phyloP scores from a whole-genome alignment of 176 grass and related monocot genomes.

The Carex kokanica region DNA sequence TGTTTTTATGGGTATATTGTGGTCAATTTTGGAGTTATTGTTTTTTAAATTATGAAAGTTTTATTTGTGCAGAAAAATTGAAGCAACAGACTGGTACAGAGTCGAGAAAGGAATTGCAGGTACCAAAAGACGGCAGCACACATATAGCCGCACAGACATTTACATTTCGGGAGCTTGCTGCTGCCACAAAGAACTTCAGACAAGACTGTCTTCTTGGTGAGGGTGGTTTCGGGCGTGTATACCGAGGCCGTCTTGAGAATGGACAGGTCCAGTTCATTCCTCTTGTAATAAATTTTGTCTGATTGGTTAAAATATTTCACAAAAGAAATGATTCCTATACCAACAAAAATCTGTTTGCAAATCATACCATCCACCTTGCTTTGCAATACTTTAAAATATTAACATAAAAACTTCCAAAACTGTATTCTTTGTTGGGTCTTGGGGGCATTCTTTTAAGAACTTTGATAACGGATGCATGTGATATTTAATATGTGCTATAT shows the following conservation, averaged over 20 bases:
- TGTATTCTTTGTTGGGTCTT: neutral
- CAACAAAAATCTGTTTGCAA: neutral
- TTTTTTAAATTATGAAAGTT: neutral
- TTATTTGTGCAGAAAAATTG: conserved; percentile 52
- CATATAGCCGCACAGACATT: conserved; percentile 90
- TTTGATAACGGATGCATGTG: neutral
- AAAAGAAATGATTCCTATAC: too few species aligned
- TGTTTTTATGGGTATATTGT: neutral
- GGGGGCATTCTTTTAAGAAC: neutral
- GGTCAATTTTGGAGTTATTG: neutral
- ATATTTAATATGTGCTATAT: neutral
- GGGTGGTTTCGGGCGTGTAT: conserved; percentile 78
- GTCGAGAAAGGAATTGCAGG: conserved; percentile 48
- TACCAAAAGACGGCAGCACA: conserved; percentile 60
- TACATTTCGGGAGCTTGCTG: conserved; percentile 84
- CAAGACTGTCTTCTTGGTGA: conserved; percentile 72
- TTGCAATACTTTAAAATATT: neutral
- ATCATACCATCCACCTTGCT: neutral
- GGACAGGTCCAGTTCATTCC: conserved; percentile 55
- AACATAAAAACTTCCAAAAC: neutral
- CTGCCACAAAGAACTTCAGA: conserved; percentile 77
- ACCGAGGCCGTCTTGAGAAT: conserved; percentile 71
- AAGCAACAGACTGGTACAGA: conserved; percentile 43
- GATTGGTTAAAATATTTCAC: neutral
- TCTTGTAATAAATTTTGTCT: neutral